A percentile compares a stretch with the other conserved stretches of the same genome.
phyloP scores from a whole-genome alignment of 495 filamentous ascomycete species.

The Aspergillus saccharolyticus region DNA sequence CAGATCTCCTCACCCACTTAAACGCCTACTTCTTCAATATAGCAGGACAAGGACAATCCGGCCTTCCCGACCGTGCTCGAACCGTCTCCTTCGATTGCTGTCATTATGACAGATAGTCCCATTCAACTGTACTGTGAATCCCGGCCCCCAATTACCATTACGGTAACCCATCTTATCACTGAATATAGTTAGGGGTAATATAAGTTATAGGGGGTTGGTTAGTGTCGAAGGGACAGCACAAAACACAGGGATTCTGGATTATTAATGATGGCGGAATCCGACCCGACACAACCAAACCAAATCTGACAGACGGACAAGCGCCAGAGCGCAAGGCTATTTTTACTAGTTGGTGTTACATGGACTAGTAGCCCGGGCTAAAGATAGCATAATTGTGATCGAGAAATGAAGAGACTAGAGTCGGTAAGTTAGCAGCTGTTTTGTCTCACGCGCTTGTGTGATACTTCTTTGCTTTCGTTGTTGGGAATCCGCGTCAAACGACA shows the following conservation, averaged over 20 bases:
- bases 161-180: not conserved
- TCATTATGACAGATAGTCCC: not conserved
- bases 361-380: not conserved
- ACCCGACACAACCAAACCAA: not conserved
- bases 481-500: not conserved
- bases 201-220: no score
- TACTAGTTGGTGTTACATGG: not conserved
- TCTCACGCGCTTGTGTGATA: not conserved
- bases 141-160: not conserved
- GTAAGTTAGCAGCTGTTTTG: not conserved
- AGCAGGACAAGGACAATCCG: no score
- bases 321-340: not conserved
- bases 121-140: not conserved
- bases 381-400: not conserved
- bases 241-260: not conserved
- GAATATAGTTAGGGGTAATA: not conserved
- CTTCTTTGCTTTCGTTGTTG: not conserved
- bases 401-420: not conserved
- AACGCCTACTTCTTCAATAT: no score
- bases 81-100: not conserved
- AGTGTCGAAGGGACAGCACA: not conserved
- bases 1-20: no score
- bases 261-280: not conserved
- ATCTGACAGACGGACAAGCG: not conserved
- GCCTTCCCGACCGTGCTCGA: not conserved